These are phyloP conservation scores for Passalora sequoiae DNA, from an alignment of 2,329 filamentous ascomycete species.

Conservation along the genomic window DNA sequence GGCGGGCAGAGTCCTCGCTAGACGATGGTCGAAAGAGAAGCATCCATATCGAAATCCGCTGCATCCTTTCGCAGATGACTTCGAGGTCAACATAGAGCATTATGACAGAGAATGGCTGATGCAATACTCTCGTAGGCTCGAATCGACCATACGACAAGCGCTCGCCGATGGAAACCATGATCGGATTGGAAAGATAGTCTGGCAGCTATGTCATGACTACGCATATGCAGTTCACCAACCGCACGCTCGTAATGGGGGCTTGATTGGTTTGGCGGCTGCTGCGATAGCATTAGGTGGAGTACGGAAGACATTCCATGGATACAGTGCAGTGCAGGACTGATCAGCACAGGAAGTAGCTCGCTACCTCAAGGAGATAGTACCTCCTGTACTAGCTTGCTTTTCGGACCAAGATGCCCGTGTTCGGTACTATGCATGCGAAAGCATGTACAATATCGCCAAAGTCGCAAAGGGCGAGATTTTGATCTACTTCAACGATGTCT, in stretches of 20 bases:
- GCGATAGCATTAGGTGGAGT: constrained; percentile 76
- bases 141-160: constrained; percentile 82
- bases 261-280: constrained; percentile 91
- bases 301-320: neutral
- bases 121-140: constrained; percentile 57
- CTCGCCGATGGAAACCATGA: constrained; percentile 71
- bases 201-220: constrained; percentile 95
- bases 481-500: constrained; percentile 97
- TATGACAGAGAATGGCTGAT: constrained; percentile 16
- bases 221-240: constrained; percentile 96
- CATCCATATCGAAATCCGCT: constrained; percentile 1
- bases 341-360: constrained; percentile 72
- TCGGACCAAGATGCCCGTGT: constrained; percentile 96
- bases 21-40: constrained; percentile 2
- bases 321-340: no score
- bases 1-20: neutral
- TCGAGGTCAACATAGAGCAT: constrained; percentile 13
- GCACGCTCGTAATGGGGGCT: constrained; percentile 89
- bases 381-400: constrained; percentile 94
- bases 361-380: constrained; percentile 89
- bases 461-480: constrained; percentile 97
- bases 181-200: constrained; percentile 78
- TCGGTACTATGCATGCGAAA: constrained; percentile 96
- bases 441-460: constrained; percentile 99
- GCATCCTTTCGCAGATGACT: constrained; percentile 14